phyloP scores from a whole-genome alignment of 1,139 yeast species.

The Cylindricascospora bacillispora region DNA sequence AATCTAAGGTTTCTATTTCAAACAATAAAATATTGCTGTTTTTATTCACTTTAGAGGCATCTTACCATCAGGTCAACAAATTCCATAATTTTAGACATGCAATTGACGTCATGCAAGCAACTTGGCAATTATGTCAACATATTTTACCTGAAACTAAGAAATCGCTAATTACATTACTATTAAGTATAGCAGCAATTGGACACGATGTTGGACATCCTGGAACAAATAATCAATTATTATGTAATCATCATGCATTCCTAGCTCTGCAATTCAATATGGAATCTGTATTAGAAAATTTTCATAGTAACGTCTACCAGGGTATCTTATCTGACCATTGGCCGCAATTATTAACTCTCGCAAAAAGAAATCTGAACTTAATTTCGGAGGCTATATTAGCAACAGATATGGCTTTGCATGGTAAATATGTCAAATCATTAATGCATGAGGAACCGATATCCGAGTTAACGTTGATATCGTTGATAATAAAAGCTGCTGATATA shows the following conservation, averaged over 20 bases:
- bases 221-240: conserved; percentile 65
- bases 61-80: conserved; percentile 73
- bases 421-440: conserved; percentile 36
- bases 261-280: conserved; percentile 48
- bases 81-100: conserved; percentile 96
- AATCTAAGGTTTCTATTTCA: conserved; percentile 9
- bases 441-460: conserved; percentile 7
- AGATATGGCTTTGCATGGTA: conserved; percentile 86
- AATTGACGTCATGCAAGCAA: conserved; percentile 87
- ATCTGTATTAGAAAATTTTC: conserved; percentile 76
- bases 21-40: conserved; percentile 17
- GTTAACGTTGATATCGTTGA: conserved; percentile 43
- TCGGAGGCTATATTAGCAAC: conserved; percentile 59
- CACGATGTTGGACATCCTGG: conserved; percentile 98
- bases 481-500: conserved; percentile 88
- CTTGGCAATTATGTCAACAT: conserved; percentile 26
- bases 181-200: conserved; percentile 76
- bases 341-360: conserved; percentile 22
- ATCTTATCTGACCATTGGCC: conserved; percentile 59
- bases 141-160: conserved; percentile 4
- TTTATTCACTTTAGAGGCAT: conserved; percentile 36
- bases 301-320: conserved; percentile 56
- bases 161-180: conserved; percentile 9
- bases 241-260: conserved; percentile 50
- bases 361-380: conserved; percentile 10